Percentiles rank a stretch among this genome's conserved stretches.
Conservation (phyloP, 140 eudicot species). For the Anethum foeniculum region DNA sequence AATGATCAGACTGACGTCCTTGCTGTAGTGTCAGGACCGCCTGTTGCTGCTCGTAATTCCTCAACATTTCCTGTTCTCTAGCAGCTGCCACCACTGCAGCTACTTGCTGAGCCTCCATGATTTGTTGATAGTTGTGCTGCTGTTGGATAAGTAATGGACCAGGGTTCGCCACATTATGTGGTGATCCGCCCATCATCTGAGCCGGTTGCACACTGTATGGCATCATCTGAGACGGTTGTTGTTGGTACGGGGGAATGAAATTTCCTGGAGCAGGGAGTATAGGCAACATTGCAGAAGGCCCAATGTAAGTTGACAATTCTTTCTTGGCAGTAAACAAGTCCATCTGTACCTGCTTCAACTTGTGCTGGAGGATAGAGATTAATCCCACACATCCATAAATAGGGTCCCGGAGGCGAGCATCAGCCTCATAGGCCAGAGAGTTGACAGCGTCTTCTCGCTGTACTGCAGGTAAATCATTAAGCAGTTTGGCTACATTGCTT, state of each 20-base stretch:
- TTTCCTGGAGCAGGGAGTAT: slow-evolving; percentile 37
- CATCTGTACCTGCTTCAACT: slow-evolving; percentile 48
- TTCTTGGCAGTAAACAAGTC: slow-evolving; percentile 49
- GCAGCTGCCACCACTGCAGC: slow-evolving; percentile 39
- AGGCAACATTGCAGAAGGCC: slow-evolving; percentile 59
- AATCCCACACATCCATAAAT: slow-evolving; percentile 85
- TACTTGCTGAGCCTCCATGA: slow-evolving; percentile 45
- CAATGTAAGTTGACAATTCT: slow-evolving; percentile 54
- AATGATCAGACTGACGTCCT: slow-evolving; percentile 26
- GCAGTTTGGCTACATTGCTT: slow-evolving; percentile 71
- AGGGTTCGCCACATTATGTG: not conserved
- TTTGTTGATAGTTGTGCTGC: slow-evolving; percentile 47
- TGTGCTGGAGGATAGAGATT: slow-evolving; percentile 59
- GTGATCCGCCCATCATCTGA: slow-evolving; percentile 27
- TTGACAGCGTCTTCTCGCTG: slow-evolving; percentile 88
- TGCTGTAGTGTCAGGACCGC: slow-evolving; percentile 22
- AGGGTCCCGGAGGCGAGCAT: slow-evolving; percentile 67
- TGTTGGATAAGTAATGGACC: slow-evolving; percentile 31
- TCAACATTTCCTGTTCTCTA: slow-evolving; percentile 56
- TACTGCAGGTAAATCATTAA: slow-evolving; percentile 43
- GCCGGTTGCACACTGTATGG: not conserved
- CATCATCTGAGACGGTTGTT: not conserved
- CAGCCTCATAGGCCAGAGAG: slow-evolving; percentile 76
- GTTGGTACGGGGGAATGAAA: slow-evolving; percentile 22
- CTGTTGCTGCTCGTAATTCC: slow-evolving; percentile 16